Evolutionary conservation across 495 filamentous ascomycete species (phyloP).

Genomic region (Venustampulla echinocandica): DNA sequence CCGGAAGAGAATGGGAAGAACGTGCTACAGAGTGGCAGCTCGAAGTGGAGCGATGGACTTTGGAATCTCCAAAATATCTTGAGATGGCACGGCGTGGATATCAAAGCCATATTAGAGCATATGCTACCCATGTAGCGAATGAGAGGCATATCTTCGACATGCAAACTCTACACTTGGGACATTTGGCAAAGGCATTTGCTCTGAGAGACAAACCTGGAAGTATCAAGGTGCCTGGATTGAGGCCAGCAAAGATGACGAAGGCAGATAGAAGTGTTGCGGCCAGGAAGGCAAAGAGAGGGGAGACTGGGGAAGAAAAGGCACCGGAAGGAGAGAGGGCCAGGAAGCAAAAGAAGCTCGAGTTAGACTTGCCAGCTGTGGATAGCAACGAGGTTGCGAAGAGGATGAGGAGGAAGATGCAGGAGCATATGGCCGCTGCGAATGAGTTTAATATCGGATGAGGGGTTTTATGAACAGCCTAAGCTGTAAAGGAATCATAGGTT

Average conservation of each 20-base stretch:
- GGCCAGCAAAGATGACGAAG: constrained; percentile 24
- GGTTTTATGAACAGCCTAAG: no score
- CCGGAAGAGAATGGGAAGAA: constrained; percentile 52
- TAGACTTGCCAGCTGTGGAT: constrained; percentile 29
- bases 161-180: constrained; percentile 79
- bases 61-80: constrained; percentile 50
- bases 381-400: constrained; percentile 57
- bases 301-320: constrained; percentile 25
- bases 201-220: constrained; percentile 80
- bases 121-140: constrained; percentile 80
- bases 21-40: constrained; percentile 71
- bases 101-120: constrained; percentile 86
- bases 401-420: constrained; percentile 77
- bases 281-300: constrained; percentile 28
- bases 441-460: constrained; percentile 84
- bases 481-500: no score
- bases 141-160: constrained; percentile 85
- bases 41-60: constrained; percentile 61
- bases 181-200: constrained; percentile 88
- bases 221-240: constrained; percentile 64
- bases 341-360: constrained; percentile 22
- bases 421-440: constrained; percentile 60
- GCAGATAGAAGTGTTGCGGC: constrained; percentile 23
- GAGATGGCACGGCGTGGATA: constrained; percentile 73
- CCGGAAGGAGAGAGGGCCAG: constrained; percentile 19